phyloP scores from a whole-genome alignment of 495 filamentous ascomycete genomes.

The Podospora sp. region DNA sequence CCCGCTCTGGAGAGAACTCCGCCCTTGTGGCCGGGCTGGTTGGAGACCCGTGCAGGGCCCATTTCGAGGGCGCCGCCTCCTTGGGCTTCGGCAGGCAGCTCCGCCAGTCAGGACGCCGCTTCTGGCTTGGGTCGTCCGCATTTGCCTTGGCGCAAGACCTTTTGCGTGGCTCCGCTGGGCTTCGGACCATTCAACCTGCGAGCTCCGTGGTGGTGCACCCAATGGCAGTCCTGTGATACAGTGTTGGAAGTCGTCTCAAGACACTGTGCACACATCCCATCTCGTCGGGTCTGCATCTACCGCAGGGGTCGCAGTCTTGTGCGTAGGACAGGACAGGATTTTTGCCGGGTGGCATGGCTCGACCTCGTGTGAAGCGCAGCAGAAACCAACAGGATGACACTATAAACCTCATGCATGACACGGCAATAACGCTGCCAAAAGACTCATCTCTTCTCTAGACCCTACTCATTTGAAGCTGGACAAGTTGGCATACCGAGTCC shows the following conservation, averaged over 20 bases:
- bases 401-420: not conserved
- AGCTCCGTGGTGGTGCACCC: not conserved
- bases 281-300: not conserved
- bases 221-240: not conserved
- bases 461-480: not conserved
- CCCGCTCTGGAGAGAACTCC: not conserved
- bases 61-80: constrained; percentile 12
- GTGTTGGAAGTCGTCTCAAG: not conserved
- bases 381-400: not conserved
- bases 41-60: not conserved
- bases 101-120: not conserved
- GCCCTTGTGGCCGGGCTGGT: not conserved
- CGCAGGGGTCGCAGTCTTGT: not conserved
- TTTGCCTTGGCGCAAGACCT: not conserved
- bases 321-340: not conserved
- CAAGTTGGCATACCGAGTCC: not conserved
- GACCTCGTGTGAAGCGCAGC: not conserved
- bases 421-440: not conserved
- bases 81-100: not conserved
- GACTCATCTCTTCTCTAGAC: not conserved
- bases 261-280: not conserved
- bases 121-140: not conserved
- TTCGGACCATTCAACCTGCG: not conserved
- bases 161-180: not conserved
- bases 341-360: not conserved